Base-by-base conservation (phyloP, 768 basidiomycete genomes). In the Amanita subjunquillea region DNA sequence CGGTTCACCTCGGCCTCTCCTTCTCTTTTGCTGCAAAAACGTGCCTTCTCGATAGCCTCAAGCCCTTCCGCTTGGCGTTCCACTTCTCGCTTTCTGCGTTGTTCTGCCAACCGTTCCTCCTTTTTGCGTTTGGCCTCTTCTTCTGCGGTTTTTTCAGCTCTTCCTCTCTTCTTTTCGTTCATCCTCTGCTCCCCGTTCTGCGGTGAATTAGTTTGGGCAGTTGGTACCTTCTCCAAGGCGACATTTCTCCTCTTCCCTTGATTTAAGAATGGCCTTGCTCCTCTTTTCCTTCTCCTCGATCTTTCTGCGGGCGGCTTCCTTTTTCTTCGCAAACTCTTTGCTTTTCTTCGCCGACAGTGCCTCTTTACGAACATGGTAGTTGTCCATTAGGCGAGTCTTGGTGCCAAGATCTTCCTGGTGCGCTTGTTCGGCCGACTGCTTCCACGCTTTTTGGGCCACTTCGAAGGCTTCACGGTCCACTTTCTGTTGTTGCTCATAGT, bases 201-300 rank as follows among this genome's bases (percentile, higher is more conserved):
- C 30, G n/a, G 32, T 4, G 34, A 8, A 32, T 43, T 7, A 44
- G 45, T 45, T 20, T 27, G 32, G 8, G 10, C 23, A 17, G 44
- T 12, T n/a, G 17, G 41, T 22, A n/a, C 27, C 77, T 52, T 76
- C 71, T 42, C 75, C 74, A 27, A 63, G 57, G 0, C 51, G 62
- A 56, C 66, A 63, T 38, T 70, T 68, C 66, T 86, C 76, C 63
- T 80, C 84, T 17, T 17, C 17, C 17, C 17, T 17, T 17, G 17
- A 17, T 17, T 17, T 17, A 17, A 17, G 17, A 17, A 89, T 67
- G 12, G 69, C 68, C 55, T 74, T 74, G 55, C 73, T 73, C 57
- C 84, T 73, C 74, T 83, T 85, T 43, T 76, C 75, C 74, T 92
- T 94, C 63, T 88, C 83, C 55, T 81, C 83, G 50, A 92, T 81